Conservation (phyloP, 441 rosid genomes). For the Caryocar brasiliense region DNA sequence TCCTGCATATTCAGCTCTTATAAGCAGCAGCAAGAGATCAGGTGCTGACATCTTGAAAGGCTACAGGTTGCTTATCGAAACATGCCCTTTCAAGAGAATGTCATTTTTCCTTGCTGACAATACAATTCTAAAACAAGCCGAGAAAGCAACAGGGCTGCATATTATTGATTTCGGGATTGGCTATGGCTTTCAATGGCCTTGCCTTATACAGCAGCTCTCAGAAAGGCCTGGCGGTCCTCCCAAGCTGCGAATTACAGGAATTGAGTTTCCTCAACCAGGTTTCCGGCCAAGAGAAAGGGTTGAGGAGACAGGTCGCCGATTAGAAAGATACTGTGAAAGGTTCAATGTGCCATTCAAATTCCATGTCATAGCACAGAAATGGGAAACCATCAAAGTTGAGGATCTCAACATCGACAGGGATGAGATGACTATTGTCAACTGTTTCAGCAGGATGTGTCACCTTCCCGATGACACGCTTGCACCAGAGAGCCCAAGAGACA, state of each 20-base stretch:
- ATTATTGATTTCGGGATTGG: conserved; percentile 79
- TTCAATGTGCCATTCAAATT: conserved; percentile 71
- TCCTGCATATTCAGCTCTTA: conserved; percentile 26
- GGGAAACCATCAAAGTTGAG: conserved; percentile 71
- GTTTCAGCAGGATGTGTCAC: conserved; percentile 48
- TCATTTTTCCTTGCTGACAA: conserved; percentile 51
- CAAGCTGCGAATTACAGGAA: conserved; percentile 62
- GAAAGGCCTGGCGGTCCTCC: conserved; percentile 55
- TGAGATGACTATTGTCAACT: conserved; percentile 57
- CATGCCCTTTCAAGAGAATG: conserved; percentile 66
- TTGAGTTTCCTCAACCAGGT: conserved; percentile 87
- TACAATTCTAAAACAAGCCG: conserved; percentile 42
- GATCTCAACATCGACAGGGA: conserved; percentile 49
- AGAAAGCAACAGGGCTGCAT: conserved; percentile 50
- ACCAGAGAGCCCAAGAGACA: conserved; percentile 59
- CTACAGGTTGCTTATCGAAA: conserved; percentile 37
- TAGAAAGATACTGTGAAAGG: conserved; percentile 55
- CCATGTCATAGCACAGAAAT: conserved; percentile 54
- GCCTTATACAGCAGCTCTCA: conserved; percentile 66
- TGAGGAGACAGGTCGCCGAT: conserved; percentile 65
- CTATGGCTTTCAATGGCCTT: conserved; percentile 97
- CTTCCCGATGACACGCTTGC: conserved; percentile 68
- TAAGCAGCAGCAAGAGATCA: conserved; percentile 26
- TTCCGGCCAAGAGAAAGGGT: conserved; percentile 74
- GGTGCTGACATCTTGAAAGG: conserved; percentile 63